Evolutionary conservation across 306 rosid species (phyloP), one percentile per base, ranked within the genome.

Genomic region (Rosa multiflora): DNA sequence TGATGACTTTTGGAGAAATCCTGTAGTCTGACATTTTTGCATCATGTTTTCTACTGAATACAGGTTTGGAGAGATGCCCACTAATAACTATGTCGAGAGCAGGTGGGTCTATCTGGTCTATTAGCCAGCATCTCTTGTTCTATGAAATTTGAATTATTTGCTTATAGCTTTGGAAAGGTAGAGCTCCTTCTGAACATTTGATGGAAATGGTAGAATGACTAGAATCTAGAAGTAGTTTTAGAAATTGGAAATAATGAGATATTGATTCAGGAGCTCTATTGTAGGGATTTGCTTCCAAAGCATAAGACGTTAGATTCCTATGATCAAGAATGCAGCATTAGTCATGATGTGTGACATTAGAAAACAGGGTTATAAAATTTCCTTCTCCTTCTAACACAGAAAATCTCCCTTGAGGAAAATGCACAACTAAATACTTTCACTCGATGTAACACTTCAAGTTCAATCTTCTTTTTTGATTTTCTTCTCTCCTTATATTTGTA

Each of bases 41-140:
- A 58, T 78, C 8, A 70, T 71, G 67, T 79, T 26, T 76, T 78
- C 21, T 53, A 20, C 72, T 44, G 72, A 26, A 71, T 85, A 76
- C 97, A 94, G 98, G 82, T 95, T 95, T 88, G 99, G 86, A 87
- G 99, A 95, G 92, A 95, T 95, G 99, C 98, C 99, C 12, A 95
- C 99, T 43, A 91, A 95, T 82, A 93, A 90, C 81, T 95, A 81
- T 79, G 99, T 95, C 13, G 99, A 95, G 88, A 95, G 99, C 96
- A 92, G 99, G 99, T 92, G 83, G 80, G 63, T 63, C 73, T 14
- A 21, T 74, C 32, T 69, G 76, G 11, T 79, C 66, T 73, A 44
- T 46, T 79, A 44, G 73, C 73, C 26, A 72, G 72, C 35, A 20
- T 40, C 1, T 51, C 64, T 42, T 67, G 46, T 64, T 53, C 58